Evolutionary conservation across 139 green algal genomes (phyloP).

Genomic region (Picochlorum sp.): DNA sequence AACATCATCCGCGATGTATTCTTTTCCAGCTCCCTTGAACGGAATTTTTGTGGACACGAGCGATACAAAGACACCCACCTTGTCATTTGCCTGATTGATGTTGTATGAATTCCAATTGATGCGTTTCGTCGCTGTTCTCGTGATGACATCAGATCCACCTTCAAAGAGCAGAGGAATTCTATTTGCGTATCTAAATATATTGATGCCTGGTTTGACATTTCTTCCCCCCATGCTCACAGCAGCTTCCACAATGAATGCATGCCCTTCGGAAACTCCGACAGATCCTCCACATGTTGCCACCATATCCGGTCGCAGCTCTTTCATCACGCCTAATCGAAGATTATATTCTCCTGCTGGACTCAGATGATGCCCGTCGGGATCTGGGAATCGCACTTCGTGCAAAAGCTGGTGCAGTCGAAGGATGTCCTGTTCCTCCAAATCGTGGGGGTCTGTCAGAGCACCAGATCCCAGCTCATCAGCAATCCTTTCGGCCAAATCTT

Average conservation of each 20-base stretch:
- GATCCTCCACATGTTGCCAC: slow-evolving; percentile 83
- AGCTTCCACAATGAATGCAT: slow-evolving; percentile 93
- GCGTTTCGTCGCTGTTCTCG: slow-evolving; percentile 76
- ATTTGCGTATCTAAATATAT: slow-evolving; percentile 92
- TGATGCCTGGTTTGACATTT: slow-evolving; percentile 82
- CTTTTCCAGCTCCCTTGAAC: slow-evolving; percentile 96
- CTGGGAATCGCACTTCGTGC: slow-evolving; percentile 68
- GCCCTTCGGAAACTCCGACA: slow-evolving; percentile 79
- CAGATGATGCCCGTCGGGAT: slow-evolving; percentile 70
- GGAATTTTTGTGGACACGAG: slow-evolving; percentile 98
- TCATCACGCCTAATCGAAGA: slow-evolving; percentile 91
- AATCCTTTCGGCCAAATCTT: slow-evolving; percentile 55
- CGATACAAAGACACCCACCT: slow-evolving; percentile 93
- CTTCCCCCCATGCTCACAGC: slow-evolving; percentile 81
- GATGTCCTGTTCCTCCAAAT: slow-evolving; percentile 60
- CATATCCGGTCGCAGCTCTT: slow-evolving; percentile 89
- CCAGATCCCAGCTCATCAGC: slow-evolving; percentile 63
- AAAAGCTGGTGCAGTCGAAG: slow-evolving; percentile 83
- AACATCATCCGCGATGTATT: slow-evolving; percentile 97
- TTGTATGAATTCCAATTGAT: slow-evolving; percentile 95
- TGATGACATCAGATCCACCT: slow-evolving; percentile 85
- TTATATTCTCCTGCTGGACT: slow-evolving; percentile 92
- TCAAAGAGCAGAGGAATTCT: slow-evolving; percentile 97
- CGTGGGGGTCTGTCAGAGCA: slow-evolving; percentile 34
- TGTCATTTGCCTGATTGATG: slow-evolving; percentile 86